Evolutionary conservation across 495 filamentous ascomycete species (phyloP).

Genomic region (Mycothermus thermophilus): DNA sequence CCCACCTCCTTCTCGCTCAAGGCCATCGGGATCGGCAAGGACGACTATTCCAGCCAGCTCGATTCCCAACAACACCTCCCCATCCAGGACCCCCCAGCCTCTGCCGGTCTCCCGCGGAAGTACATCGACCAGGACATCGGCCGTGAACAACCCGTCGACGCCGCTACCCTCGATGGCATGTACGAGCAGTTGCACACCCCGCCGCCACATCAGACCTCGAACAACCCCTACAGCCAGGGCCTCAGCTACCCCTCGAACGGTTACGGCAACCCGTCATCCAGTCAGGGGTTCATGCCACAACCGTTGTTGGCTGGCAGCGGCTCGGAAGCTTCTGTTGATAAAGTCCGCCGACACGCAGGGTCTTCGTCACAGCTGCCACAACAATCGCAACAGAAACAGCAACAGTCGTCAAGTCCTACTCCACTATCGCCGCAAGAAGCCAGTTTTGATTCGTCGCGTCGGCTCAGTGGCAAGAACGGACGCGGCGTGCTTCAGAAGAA

Average conservation of each 20-base stretch:
- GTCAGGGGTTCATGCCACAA: slow-evolving; percentile 1
- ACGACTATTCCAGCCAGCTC: slow-evolving; percentile 20
- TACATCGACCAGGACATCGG: slow-evolving; percentile 23
- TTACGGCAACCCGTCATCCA: slow-evolving; percentile 3
- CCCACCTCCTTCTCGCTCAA: slow-evolving; percentile 60
- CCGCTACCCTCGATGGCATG: slow-evolving; percentile 25
- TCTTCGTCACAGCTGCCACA: slow-evolving; percentile 4
- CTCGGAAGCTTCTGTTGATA: slow-evolving; percentile 4
- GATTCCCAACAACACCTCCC: slow-evolving; percentile 34
- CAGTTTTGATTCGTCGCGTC: slow-evolving; percentile 12
- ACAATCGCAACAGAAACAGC: slow-evolving; percentile 4
- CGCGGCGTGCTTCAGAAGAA: slow-evolving; percentile 64
- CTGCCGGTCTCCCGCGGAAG: slow-evolving; percentile 25
- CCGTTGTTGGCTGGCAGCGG: not conserved
- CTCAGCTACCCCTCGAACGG: slow-evolving; percentile 16
- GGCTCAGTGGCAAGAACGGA: slow-evolving; percentile 10
- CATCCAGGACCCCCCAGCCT: slow-evolving; percentile 33
- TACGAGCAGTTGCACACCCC: slow-evolving; percentile 27
- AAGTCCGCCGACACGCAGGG: too few relatives aligned
- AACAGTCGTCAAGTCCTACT: slow-evolving; percentile 13
- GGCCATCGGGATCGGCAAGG: slow-evolving; percentile 37
- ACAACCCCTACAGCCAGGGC: slow-evolving; percentile 10
- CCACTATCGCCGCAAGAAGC: too few relatives aligned
- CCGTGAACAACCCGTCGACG: slow-evolving; percentile 17
- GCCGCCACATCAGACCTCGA: slow-evolving; percentile 9